Base-by-base conservation (phyloP, 257 asterid species). In the Salvia hispanica region DNA sequence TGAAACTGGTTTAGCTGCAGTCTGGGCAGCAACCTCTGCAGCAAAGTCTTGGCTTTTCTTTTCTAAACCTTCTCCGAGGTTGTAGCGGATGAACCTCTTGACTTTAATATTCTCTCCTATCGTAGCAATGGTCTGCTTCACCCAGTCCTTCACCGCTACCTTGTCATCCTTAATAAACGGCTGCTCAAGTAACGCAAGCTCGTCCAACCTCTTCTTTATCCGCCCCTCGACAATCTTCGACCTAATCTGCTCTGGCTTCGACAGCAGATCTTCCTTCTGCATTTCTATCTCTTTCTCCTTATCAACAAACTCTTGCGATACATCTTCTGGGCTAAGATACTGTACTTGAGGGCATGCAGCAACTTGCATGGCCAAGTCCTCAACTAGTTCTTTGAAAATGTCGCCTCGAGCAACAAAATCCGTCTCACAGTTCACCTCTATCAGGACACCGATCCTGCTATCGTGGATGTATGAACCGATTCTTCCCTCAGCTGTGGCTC, bases 11-110 rank as follows among this genome's bases (percentile, higher is more conserved):
- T 85, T 93, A 40, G 84, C 85, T 9, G 95, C 76, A 78, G 97
- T 91, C 75, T 94, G 99, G 40, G 98, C 96, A 68, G 99, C 98
- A 62, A 94, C 99, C 84, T 94, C 99, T 14, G 98, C 95, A 37
- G 98, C 98, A 72, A 91, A 94, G 81, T 94, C 96, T 78, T 87
- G 93, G 77, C 83, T 88, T 71, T 83, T 91, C 95, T 94, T 94
- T 66, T 94, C 95, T 75, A 94, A 67, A 74, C 99, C 99, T 83
- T 94, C 99, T 62, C 97, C 99, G 25, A 94, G 88, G 73, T 91
- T 94, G 80, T 81, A 94, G 14, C 98, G 81, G 15, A 77, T 84
- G 52, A 94, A 94, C 66, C 98, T 87, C 79, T 82, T 82, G 13
- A 94, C 95, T 74, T 91, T 87, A 3, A 94, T 88, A 81, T 94